phyloP scores from a whole-genome alignment of 257 asterid species.

The Osmanthus fragrans region DNA sequence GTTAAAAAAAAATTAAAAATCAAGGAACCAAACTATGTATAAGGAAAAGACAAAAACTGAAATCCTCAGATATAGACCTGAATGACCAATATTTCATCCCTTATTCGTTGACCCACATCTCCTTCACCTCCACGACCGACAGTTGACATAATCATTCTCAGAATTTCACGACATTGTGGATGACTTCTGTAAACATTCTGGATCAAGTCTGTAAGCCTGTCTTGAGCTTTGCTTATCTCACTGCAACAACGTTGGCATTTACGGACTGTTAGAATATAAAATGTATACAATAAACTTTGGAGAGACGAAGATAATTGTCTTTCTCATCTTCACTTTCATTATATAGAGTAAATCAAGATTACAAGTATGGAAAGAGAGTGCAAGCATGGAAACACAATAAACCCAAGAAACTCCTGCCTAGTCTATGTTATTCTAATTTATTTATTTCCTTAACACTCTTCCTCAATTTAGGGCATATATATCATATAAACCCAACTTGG shows the following conservation, averaged over 20 bases:
- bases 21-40: conserved; percentile 7
- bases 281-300: too few relatives aligned
- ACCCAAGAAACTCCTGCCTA: too few relatives aligned
- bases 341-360: too few relatives aligned
- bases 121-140: conserved; percentile 99
- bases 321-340: too few relatives aligned
- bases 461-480: too few relatives aligned
- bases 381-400: too few relatives aligned
- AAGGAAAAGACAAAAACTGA: neutral
- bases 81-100: conserved; percentile 95
- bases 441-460: too few relatives aligned
- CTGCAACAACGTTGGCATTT: conserved; percentile 45
- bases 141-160: conserved; percentile 93
- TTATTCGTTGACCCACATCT: conserved; percentile 97
- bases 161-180: conserved; percentile 75
- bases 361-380: too few relatives aligned
- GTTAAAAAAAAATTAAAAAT: conserved; percentile 14
- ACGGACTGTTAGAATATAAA: neutral
- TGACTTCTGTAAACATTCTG: conserved; percentile 57
- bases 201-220: conserved; percentile 87
- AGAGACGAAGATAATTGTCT: too few relatives aligned
- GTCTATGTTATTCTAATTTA: too few relatives aligned
- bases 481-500: too few relatives aligned
- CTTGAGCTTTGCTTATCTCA: conserved; percentile 97
- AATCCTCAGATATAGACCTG: conserved; percentile 54